A percentile compares a stretch with the other conserved stretches of the same genome.
These are phyloP conservation scores for Harrya chromipes DNA, from an alignment of 768 basidiomycete genomes.

Conservation along the genomic window DNA sequence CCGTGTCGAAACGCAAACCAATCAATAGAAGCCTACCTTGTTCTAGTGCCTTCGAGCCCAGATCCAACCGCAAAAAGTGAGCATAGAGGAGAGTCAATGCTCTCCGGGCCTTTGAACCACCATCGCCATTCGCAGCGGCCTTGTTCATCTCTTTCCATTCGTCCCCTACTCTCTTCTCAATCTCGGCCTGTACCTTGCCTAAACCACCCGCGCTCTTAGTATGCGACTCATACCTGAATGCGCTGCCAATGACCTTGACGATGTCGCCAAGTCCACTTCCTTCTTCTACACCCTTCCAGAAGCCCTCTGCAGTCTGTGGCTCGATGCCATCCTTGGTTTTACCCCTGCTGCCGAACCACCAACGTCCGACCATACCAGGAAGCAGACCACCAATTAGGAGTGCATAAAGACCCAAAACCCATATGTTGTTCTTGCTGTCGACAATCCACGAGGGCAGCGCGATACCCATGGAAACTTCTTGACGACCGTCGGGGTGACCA, in stretches of 20 bases:
- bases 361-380: conserved; percentile 84
- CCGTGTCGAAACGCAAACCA: not conserved
- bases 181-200: conserved; percentile 47
- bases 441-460: conserved; percentile 94
- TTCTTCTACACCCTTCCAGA: conserved; percentile 87
- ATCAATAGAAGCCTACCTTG: conserved; percentile 49
- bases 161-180: conserved; percentile 46
- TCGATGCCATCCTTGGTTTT: conserved; percentile 92
- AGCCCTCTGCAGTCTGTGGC: conserved; percentile 73
- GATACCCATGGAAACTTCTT: conserved; percentile 91
- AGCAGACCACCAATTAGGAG: conserved; percentile 83
- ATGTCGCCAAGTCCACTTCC: conserved; percentile 71
- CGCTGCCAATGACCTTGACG: conserved; percentile 64
- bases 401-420: conserved; percentile 87
- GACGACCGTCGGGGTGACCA: conserved; percentile 96
- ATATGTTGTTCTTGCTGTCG: conserved; percentile 86
- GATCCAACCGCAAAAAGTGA: conserved; percentile 70
- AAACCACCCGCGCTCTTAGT: conserved; percentile 37
- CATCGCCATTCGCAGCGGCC: conserved; percentile 37
- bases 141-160: conserved; percentile 54
- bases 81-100: conserved; percentile 80
- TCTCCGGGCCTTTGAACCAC: conserved; percentile 37
- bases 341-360: conserved; percentile 94
- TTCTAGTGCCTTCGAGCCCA: conserved; percentile 49
- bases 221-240: conserved; percentile 57